These are phyloP conservation scores for Hypomyces perniciosus DNA, from an alignment of 2,329 filamentous ascomycete species.

Conservation along the genomic window DNA sequence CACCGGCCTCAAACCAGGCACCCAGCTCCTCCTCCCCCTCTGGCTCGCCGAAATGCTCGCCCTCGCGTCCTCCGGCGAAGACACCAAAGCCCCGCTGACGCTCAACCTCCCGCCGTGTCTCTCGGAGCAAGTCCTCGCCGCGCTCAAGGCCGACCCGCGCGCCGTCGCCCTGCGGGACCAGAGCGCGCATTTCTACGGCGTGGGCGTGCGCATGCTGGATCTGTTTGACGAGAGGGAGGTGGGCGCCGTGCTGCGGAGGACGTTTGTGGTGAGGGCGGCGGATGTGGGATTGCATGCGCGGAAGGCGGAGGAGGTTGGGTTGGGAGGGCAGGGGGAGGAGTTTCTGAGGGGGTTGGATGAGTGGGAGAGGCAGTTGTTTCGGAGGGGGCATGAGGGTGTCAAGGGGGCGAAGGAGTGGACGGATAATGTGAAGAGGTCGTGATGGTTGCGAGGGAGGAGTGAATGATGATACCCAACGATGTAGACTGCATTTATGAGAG, in stretches of 20 bases:
- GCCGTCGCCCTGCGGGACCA: constrained; percentile 78
- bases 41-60: constrained; percentile 96
- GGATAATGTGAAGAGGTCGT: constrained; percentile 44
- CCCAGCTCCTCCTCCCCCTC: constrained; percentile 74
- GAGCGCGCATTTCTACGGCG: constrained; percentile 80
- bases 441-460: constrained; percentile 12
- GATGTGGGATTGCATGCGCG: constrained; percentile 86
- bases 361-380: constrained; percentile 73
- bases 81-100: constrained; percentile 58
- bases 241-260: constrained; percentile 67
- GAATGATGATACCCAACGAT: constrained; percentile 5
- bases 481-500: background rate
- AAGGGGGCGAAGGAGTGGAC: constrained; percentile 67
- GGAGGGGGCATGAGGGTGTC: constrained; percentile 66
- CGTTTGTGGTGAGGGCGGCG: constrained; percentile 73
- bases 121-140: constrained; percentile 74
- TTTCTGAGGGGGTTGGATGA: constrained; percentile 87
- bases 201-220: constrained; percentile 81
- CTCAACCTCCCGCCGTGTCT: constrained; percentile 77
- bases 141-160: constrained; percentile 82
- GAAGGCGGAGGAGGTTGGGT: constrained; percentile 62
- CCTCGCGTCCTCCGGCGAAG: constrained; percentile 49
- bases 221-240: constrained; percentile 78
- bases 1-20: constrained; percentile 69
- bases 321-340: constrained; percentile 60